These are phyloP conservation scores for Helicocarpus griseus DNA, from an alignment of 2,329 filamentous ascomycete species.

Conservation along the genomic window DNA sequence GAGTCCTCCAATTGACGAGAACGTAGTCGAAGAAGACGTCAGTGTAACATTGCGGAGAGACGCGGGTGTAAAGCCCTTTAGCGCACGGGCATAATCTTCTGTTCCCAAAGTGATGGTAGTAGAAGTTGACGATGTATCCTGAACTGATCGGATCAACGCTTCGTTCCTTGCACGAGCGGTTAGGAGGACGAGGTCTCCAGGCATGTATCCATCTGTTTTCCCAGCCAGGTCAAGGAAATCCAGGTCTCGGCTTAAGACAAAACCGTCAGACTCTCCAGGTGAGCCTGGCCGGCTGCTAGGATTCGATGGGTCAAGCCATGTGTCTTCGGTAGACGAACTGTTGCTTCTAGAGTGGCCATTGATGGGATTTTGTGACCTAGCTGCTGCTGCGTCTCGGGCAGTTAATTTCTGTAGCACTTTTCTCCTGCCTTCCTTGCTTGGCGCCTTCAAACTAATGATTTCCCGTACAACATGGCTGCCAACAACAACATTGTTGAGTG, in stretches of 20 bases:
- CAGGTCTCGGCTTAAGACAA: constrained; percentile 63
- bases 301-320: constrained; percentile 68
- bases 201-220: constrained; percentile 96
- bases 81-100: constrained; percentile 70
- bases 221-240: constrained; percentile 91
- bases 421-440: constrained; percentile 80
- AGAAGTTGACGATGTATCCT: constrained; percentile 39
- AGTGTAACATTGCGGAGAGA: constrained; percentile 90
- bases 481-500: constrained; percentile 79
- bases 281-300: constrained; percentile 41
- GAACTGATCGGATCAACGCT: constrained; percentile 75
- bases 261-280: constrained; percentile 46
- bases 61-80: constrained; percentile 88
- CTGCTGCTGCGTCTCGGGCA: constrained; percentile 31
- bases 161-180: constrained; percentile 84
- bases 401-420: constrained; percentile 75
- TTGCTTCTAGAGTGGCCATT: constrained; percentile 23
- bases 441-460: constrained; percentile 79
- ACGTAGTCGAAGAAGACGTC: constrained; percentile 86
- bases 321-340: constrained; percentile 40
- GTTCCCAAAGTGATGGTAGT: constrained; percentile 56
- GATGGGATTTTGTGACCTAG: constrained; percentile 22
- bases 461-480: constrained; percentile 88
- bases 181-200: constrained; percentile 78
- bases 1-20: constrained; percentile 83